phyloP scores from a whole-genome alignment of 305 asterid species.

The Plantago coronopus region DNA sequence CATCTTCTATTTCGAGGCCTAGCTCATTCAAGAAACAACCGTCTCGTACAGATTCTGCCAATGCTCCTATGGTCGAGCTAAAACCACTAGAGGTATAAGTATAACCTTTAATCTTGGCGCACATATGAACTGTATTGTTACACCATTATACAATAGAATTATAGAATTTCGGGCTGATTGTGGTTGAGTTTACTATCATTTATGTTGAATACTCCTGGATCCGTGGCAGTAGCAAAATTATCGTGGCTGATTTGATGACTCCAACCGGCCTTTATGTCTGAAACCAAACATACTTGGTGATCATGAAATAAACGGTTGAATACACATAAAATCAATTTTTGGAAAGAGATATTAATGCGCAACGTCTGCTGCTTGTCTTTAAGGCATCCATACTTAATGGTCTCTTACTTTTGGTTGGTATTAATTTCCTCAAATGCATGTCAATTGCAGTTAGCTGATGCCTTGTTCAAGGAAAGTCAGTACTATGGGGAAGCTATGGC shows the following conservation, averaged over 20 bases:
- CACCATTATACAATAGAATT: no score
- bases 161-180: no score
- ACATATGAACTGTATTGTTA: no score
- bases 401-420: no score
- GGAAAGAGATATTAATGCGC: not conserved
- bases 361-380: no score
- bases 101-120: constrained; percentile 1
- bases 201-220: not conserved
- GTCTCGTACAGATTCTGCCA: constrained; percentile 49
- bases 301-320: not conserved
- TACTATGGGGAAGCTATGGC: constrained; percentile 59
- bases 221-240: no score
- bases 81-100: constrained; percentile 82
- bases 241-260: no score
- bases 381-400: no score
- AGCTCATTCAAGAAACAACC: constrained; percentile 47
- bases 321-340: not conserved
- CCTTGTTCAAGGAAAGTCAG: constrained; percentile 61
- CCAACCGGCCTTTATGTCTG: no score
- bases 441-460: constrained; percentile 35
- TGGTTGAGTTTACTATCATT: not conserved
- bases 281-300: no score
- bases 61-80: constrained; percentile 64
- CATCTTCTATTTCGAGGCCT: constrained; percentile 54
- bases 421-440: not conserved